Evolutionary conservation across 495 filamentous ascomycete genomes (phyloP), one percentile per base, ranked within the genome.

Genomic region (Aspergillus egyptiacus): DNA sequence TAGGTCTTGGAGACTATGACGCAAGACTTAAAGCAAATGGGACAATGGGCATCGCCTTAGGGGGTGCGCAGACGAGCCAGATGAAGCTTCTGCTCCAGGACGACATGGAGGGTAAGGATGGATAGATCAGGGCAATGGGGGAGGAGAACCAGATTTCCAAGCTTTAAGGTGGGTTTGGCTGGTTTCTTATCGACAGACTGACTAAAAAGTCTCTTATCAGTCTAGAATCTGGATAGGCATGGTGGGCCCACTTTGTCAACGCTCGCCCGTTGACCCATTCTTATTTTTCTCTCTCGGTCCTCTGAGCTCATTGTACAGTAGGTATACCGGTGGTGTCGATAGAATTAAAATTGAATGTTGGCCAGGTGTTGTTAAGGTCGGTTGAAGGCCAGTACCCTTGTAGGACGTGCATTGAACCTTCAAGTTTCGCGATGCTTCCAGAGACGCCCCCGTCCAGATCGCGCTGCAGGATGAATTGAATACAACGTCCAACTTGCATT

Each of bases 181-280:
- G 36, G 37, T 23, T 41, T 4, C 30, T 50, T 37, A 37, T 50
- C 41, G 44, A 30, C 22, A 36, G 46, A 42, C 33, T 55, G 56
- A 59, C 48, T 55, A 53, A 55, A 59, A 59, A 50, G 48, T 42
- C 56, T 42, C 56, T 59, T 59, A 59, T 59, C 56, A 52, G 32
- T 14, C 40, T 39, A 34, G 48, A 35, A 17, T 51, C 49, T 54
- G 36, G 42, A 45, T 34, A n/a, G n/a, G n/a, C 18, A 31, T 18
- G 43, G 31, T 22, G 13, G 56, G 44, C 46, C 55, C 55, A 58
- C 55, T 57, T 48, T 31, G 48, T 51, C 34, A n/a, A n/a, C n/a
- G n/a, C n/a, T n/a, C n/a, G n/a, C n/a, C n/a, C n/a, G n/a, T n/a
- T n/a, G n/a, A n/a, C n/a, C n/a, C n/a, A n/a, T n/a, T n/a, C n/a